Percentiles rank a stretch among this genome's conserved stretches.
Conservation (phyloP, 768 basidiomycete genomes). For the Pisolithus albus region DNA sequence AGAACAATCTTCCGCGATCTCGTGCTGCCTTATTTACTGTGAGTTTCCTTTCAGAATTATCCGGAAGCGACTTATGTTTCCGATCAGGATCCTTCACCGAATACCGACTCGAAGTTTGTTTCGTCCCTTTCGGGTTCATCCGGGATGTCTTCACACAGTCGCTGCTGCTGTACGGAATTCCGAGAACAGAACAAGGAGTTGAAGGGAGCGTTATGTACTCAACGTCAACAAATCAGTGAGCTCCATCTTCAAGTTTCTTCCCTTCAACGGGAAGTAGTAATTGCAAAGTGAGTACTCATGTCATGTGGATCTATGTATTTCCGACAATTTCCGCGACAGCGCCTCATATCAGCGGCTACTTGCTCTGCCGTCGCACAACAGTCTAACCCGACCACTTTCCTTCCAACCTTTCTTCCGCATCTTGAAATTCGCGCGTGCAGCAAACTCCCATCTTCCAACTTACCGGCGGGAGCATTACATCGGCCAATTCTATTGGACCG, state of each 20-base stretch:
- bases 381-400: background rate
- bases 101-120: background rate
- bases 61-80: background rate
- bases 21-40: background rate
- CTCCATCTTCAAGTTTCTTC: background rate
- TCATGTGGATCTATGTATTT: background rate
- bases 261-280: conserved; percentile 2
- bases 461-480: background rate
- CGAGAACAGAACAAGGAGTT: background rate
- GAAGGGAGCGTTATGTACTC: background rate
- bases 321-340: background rate
- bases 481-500: conserved; percentile 6
- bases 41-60: background rate
- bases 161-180: background rate
- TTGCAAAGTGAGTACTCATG: background rate
- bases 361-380: background rate
- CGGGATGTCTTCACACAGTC: background rate
- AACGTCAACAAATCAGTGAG: background rate
- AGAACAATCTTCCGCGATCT: background rate
- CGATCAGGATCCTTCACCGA: background rate
- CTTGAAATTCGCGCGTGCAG: background rate
- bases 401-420: conserved; percentile 6
- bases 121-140: background rate
- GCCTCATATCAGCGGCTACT: background rate
- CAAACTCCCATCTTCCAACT: background rate